Conservation (phyloP, 805 yeast genomes). For the Metschnikowia santaceciliae region DNA sequence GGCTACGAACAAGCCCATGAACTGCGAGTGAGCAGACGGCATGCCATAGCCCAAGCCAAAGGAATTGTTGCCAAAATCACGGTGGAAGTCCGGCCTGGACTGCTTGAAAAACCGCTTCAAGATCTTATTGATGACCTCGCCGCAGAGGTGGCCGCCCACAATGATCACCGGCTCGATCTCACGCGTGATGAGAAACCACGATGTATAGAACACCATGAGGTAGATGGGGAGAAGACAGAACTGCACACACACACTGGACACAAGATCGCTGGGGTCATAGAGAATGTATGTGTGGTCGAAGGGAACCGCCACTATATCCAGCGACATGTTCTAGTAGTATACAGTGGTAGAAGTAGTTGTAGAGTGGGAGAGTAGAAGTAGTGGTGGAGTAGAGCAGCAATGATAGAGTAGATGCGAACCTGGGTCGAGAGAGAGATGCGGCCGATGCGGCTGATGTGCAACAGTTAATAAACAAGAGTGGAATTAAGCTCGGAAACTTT, state of each 20-base stretch:
- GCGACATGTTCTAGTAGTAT: neutral
- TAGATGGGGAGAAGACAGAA: conserved; percentile 79
- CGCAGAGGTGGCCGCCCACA: conserved; percentile 80
- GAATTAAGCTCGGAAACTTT: too few species aligned
- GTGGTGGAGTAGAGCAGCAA: neutral
- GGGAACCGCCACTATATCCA: conserved; percentile 40
- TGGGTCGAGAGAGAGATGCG: too few species aligned
- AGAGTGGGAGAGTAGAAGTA: neutral
- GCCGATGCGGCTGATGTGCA: too few species aligned
- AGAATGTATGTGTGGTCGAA: conserved; percentile 85
- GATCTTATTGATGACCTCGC: conserved; percentile 68
- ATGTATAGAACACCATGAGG: conserved; percentile 69
- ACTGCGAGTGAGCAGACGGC: conserved; percentile 97
- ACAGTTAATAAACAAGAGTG: too few species aligned
- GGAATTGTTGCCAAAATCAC: conserved; percentile 42
- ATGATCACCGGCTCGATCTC: conserved; percentile 82
- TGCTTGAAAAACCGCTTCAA: conserved; percentile 62
- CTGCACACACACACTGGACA: conserved; percentile 62
- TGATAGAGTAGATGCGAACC: too few species aligned
- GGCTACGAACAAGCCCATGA: conserved; percentile 79
- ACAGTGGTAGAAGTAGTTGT: neutral
- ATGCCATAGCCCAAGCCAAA: conserved; percentile 73
- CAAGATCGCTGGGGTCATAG: conserved; percentile 61
- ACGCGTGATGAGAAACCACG: conserved; percentile 79
- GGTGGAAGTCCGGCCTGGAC: conserved; percentile 66